Base-by-base conservation (phyloP, 2,329 filamentous ascomycete genomes). In the Stagonosporopsis rhizophila region DNA sequence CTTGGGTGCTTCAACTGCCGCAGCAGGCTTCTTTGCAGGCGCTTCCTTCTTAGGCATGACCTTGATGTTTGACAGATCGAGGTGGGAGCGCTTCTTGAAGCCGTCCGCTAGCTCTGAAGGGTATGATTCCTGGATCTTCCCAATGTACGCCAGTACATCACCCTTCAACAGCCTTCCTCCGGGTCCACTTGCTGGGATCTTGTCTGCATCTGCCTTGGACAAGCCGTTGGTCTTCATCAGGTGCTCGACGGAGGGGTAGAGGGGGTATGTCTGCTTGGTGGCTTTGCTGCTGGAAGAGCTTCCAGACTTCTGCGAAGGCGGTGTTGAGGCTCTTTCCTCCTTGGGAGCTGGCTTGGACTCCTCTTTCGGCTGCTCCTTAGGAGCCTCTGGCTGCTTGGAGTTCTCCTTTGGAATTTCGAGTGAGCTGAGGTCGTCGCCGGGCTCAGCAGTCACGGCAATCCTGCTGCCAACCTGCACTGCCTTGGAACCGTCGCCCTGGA, bases 41-140 rank as follows among this genome's bases (percentile, higher is more conserved):
- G 75, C 67, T 56, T 77, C 75, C 64, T 78, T 77, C 49, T 78
- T 75, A 22, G 77, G 68, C 44, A 88, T 89, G 56, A 94, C 80
- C 81, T 96, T 96, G 81, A 98, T 94, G 81, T 98, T 96, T 81
- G 90, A 95, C 22, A 99, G 86, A 75, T 99, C 94, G 49, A 99
- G 87, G 76, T 96, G 92, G 38, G 85, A 81, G 44, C 95, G 86
- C 76, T 92, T 89, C 58, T 86, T 82, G 72, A 96, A 88, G 48
- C 86, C 87, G 55, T 84, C 81, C 52, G 90, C 89, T 66, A 92
- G 84, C 59, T 87, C 82, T 20, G 85, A 83, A 2, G 94, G 90
- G 65, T 91, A 89, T 56, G 87, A 83, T 61, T 87, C 81, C 58
- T 88, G 82, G 70, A 97, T 91, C 66, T 83, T 82, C 60, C 95